Base-by-base conservation (phyloP, 768 basidiomycete species). In the Pulveroboletus sp. region DNA sequence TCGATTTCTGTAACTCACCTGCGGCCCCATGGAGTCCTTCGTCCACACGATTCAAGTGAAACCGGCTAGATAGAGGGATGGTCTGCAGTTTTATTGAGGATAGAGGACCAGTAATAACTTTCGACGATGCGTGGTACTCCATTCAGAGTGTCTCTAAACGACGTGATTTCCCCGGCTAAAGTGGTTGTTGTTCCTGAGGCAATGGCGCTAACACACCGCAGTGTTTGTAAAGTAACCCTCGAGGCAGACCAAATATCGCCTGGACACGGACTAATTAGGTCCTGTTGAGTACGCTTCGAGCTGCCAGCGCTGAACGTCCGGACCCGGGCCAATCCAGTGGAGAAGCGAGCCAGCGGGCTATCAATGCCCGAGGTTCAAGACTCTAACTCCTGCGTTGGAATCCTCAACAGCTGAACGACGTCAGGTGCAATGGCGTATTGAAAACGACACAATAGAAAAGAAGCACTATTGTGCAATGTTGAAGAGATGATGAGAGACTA, bases 21-120 rank as follows among this genome's bases (percentile, higher is more conserved):
- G 43, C 30, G 24, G 54, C 47, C 13, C 63, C 66, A 45, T 47
- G 47, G 1, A 66, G 61, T 9, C 55, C 63, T 51, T 62, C 56
- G 26, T 52, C 58, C 42, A 40, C 50, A 6, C 50, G 54, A 36
- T 31, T 55, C 28, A 60, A 28, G 54, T 65, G 53, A 28, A 57
- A 43, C 40, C 61, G 53, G n/a, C 44, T 56, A 17, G 56, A 40
- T 8, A 59, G 31, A 40, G 51, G 43, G 10, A 57, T 30, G 14
- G 49, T 35, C 15, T 43, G 53, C 21, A 6, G 15, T 46, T 46
- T 55, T n/a, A 39, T n/a, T 7, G 48, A 33, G 4, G 49, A 10
- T n/a, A n/a, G 26, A 45, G 35, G 21, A 7, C 14, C 13, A 0
- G 43, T 17, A 32, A 13, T 26, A 10, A 37, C 15, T 21, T 31